Conservation (phyloP, 352 stramenopile genomes). For the Pythium rhizo-oryzae region DNA sequence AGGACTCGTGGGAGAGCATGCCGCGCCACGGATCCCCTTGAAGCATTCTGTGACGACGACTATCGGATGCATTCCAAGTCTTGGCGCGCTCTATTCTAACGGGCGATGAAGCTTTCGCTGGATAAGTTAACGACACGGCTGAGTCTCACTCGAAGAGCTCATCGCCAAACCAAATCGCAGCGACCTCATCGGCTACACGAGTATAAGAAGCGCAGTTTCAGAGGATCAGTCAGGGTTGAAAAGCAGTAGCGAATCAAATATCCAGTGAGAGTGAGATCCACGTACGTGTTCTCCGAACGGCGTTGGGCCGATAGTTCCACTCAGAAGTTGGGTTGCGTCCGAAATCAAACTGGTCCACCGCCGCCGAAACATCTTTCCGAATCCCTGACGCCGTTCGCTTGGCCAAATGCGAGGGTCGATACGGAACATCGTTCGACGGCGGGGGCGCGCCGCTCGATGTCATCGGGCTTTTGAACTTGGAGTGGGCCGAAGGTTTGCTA, state of each 20-base stretch:
- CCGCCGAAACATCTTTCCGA: slow-evolving; percentile 11
- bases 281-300: slow-evolving; percentile 52
- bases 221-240: too few species aligned
- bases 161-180: slow-evolving; percentile 34
- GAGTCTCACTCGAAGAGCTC: slow-evolving; percentile 43
- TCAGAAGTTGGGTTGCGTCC: slow-evolving; percentile 57
- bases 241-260: too few species aligned
- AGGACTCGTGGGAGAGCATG: slow-evolving; percentile 72
- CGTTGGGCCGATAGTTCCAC: slow-evolving; percentile 58
- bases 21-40: slow-evolving; percentile 22
- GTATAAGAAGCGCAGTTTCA: too few species aligned
- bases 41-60: slow-evolving; percentile 2
- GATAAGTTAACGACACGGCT: not conserved
- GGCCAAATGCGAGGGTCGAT: slow-evolving; percentile 15
- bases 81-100: not conserved
- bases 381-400: slow-evolving; percentile 22
- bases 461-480: slow-evolving; percentile 32
- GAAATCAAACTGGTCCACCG: slow-evolving; percentile 48
- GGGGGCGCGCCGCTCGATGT: not conserved
- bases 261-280: slow-evolving; percentile 9
- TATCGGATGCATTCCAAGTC: not conserved
- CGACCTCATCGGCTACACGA: slow-evolving; percentile 53
- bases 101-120: too few species aligned
- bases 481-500: slow-evolving; percentile 7
- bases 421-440: not conserved